Percentiles rank a stretch among this genome's conserved stretches.
Evolutionary conservation across 2,329 filamentous ascomycete genomes (phyloP).

Genomic region (Apiospora saccharicola): DNA sequence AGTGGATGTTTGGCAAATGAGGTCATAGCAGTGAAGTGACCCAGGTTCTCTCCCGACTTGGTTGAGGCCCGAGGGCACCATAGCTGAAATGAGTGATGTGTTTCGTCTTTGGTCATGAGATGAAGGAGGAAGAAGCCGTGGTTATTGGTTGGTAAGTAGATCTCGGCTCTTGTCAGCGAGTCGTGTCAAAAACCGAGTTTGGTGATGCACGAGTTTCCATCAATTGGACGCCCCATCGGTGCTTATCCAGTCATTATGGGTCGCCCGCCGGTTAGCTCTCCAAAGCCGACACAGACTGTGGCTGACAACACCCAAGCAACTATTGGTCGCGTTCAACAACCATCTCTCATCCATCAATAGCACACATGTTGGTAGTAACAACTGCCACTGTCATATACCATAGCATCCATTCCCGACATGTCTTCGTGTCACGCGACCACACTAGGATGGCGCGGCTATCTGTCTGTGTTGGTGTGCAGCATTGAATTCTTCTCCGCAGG

Average conservation of each 20-base stretch:
- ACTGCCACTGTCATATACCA: slow-evolving; percentile 17
- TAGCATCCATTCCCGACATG: not conserved
- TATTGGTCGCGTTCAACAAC: slow-evolving; percentile 22
- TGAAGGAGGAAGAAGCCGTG: not conserved
- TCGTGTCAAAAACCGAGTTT: not conserved
- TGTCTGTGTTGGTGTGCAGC: not conserved
- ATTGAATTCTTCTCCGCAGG: not conserved
- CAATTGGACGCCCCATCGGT: not conserved
- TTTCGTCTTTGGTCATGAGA: not conserved
- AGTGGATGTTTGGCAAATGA: slow-evolving; percentile 19
- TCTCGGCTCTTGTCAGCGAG: not conserved
- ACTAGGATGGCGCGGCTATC: not conserved
- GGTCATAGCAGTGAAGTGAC: slow-evolving; percentile 57
- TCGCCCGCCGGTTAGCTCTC: not conserved
- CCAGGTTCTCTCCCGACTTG: slow-evolving; percentile 47
- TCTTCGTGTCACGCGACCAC: slow-evolving; percentile 14
- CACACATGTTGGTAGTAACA: not conserved
- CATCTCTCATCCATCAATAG: not conserved
- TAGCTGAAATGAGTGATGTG: slow-evolving; percentile 13
- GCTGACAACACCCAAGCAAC: slow-evolving; percentile 23
- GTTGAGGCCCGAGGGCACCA: slow-evolving; percentile 30
- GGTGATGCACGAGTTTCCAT: not conserved
- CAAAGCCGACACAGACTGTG: not conserved
- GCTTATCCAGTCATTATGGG: slow-evolving; percentile 8
- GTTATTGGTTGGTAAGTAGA: not conserved